phyloP scores from a whole-genome alignment of 1,139 yeast species.

The Saccharomyces hybrid region DNA sequence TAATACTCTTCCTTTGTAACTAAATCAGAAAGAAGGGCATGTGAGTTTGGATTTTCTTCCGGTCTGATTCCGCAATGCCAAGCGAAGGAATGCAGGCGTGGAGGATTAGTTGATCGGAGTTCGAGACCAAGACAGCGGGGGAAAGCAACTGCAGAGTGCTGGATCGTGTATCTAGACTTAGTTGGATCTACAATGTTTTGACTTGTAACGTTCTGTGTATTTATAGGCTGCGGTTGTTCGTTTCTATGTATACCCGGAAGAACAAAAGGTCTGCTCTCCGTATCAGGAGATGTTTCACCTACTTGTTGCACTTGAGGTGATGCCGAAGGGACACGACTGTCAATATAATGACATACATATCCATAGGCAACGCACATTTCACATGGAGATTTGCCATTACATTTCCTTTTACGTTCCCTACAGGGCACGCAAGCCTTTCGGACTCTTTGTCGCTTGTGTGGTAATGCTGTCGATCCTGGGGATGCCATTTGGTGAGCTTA shows the following conservation, averaged over 20 bases:
- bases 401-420: conserved; percentile 12
- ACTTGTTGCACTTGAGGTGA: background rate
- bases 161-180: conserved; percentile 5
- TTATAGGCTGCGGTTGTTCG: background rate
- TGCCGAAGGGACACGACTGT: background rate
- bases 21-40: conserved; percentile 1
- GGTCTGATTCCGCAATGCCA: conserved; percentile 10
- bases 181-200: conserved; percentile 5
- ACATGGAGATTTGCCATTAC: conserved; percentile 12
- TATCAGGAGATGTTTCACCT: background rate
- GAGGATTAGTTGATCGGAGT: conserved; percentile 9
- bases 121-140: conserved; percentile 10
- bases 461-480: background rate
- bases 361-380: conserved; percentile 9
- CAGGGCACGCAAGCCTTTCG: conserved; percentile 13
- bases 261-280: background rate
- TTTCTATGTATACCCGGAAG: background rate
- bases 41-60: conserved; percentile 6
- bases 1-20: conserved; percentile 6
- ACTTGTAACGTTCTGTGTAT: background rate
- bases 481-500: background rate
- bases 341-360: conserved; percentile 8
- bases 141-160: conserved; percentile 8
- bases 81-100: conserved; percentile 10
- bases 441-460: conserved; percentile 6